A percentile compares a stretch with the other conserved stretches of the same genome.
Evolutionary conservation across 345 rosid species (phyloP).

Genomic region (Hibiscus syriacus): DNA sequence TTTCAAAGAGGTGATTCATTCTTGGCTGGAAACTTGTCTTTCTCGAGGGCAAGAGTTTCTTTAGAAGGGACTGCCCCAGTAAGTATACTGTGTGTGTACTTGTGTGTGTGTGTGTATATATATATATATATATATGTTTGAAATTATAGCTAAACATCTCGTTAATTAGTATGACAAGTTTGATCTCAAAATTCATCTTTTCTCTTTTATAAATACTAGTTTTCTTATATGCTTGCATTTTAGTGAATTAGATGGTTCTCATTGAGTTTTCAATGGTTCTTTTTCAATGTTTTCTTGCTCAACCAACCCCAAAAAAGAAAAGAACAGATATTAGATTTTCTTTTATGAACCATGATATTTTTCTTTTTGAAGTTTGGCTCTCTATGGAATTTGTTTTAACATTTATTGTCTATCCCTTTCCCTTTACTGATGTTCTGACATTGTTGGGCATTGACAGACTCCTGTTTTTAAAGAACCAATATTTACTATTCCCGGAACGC

Average conservation of each 20-base stretch:
- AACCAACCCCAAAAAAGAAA: background rate
- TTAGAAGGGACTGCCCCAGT: constrained; percentile 86
- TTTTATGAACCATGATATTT: background rate
- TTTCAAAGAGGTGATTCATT: constrained; percentile 89
- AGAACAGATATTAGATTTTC: background rate
- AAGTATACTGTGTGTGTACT: constrained; percentile 24
- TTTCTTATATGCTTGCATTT: background rate
- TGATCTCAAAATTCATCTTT: background rate
- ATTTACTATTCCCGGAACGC: constrained; percentile 67
- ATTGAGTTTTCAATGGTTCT: background rate
- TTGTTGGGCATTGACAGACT: constrained; percentile 26
- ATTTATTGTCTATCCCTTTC: background rate
- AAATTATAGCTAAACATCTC: background rate
- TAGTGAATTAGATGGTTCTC: background rate
- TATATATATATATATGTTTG: background rate
- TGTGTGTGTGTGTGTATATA: too few species aligned
- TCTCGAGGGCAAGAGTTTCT: constrained; percentile 89
- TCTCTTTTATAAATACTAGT: background rate
- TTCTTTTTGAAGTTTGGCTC: constrained; percentile 1
- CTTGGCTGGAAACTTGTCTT: constrained; percentile 94
- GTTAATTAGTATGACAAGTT: background rate
- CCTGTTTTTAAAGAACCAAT: constrained; percentile 82
- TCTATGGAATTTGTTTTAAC: background rate
- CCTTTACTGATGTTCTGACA: background rate
- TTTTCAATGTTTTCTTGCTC: background rate